Percentiles rank a stretch among this genome's conserved stretches.
These are phyloP conservation scores for Boletus subparvulus DNA, from an alignment of 768 basidiomycete genomes.

Conservation along the genomic window DNA sequence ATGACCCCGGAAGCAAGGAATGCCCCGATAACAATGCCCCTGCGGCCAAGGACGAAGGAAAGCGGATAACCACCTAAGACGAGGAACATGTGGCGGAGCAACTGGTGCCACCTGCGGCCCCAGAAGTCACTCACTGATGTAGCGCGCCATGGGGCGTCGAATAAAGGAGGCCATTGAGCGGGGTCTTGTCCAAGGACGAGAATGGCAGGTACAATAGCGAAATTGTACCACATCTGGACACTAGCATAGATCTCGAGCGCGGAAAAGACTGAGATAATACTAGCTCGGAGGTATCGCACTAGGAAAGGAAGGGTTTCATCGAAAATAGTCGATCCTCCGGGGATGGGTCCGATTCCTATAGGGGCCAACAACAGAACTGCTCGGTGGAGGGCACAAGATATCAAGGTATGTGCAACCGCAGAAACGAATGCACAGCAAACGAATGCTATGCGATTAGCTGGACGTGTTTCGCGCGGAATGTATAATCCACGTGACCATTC, in stretches of 20 bases:
- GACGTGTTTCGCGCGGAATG: not conserved
- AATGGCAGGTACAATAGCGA: not conserved
- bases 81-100: not conserved
- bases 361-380: not conserved
- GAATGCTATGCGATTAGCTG: not conserved
- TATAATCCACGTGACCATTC: not conserved
- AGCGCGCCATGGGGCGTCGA: not conserved
- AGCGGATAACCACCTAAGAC: not conserved
- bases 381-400: not conserved
- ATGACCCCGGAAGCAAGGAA: not conserved
- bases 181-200: slow-evolving; percentile 2
- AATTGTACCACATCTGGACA: not conserved
- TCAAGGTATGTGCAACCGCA: not conserved
- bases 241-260: not conserved
- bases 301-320: not conserved
- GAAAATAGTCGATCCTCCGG: not conserved
- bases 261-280: not conserved
- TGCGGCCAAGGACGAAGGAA: not conserved
- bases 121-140: not conserved
- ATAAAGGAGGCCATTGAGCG: not conserved
- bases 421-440: not conserved
- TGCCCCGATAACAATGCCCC: not conserved
- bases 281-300: not conserved
- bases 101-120: not conserved
- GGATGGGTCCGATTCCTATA: not conserved